These are phyloP conservation scores for Aleurites moluccanus DNA, from an alignment of 441 rosid species.

Conservation along the genomic window DNA sequence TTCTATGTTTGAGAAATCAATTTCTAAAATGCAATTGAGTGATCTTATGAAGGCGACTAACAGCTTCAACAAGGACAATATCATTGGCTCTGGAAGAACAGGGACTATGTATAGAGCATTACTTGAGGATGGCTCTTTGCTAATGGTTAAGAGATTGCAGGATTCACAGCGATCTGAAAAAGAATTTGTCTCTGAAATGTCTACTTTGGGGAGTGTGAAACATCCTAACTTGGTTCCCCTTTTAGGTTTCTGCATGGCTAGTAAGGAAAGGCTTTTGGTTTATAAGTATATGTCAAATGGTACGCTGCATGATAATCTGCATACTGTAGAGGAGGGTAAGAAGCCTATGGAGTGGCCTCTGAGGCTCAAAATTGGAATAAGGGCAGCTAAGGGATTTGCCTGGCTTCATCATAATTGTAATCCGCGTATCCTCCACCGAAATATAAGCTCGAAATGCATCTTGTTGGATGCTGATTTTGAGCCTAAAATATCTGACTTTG, in stretches of 20 bases:
- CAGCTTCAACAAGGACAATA: slow-evolving; percentile 66
- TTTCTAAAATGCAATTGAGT: slow-evolving; percentile 64
- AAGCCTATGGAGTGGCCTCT: slow-evolving; percentile 70
- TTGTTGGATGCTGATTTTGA: slow-evolving; percentile 74
- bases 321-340: slow-evolving; percentile 38
- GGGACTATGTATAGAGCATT: slow-evolving; percentile 77
- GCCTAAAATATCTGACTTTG: slow-evolving; percentile 87
- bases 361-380: slow-evolving; percentile 75
- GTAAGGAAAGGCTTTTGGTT: slow-evolving; percentile 73
- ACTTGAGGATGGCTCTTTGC: slow-evolving; percentile 62
- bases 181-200: slow-evolving; percentile 72
- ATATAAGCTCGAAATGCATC: slow-evolving; percentile 83
- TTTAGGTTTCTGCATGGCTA: slow-evolving; percentile 73
- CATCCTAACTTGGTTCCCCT: slow-evolving; percentile 81
- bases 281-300: slow-evolving; percentile 79
- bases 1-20: slow-evolving; percentile 71
- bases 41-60: slow-evolving; percentile 88
- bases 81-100: slow-evolving; percentile 77
- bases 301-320: slow-evolving; percentile 57
- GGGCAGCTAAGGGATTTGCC: slow-evolving; percentile 81
- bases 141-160: slow-evolving; percentile 82
- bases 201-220: slow-evolving; percentile 73
- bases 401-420: slow-evolving; percentile 95
- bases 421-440: slow-evolving; percentile 87
- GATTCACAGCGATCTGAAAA: slow-evolving; percentile 78